Conservation (phyloP, 225 moss, liverwort and hornwort genomes). For the Neckera pumila region DNA sequence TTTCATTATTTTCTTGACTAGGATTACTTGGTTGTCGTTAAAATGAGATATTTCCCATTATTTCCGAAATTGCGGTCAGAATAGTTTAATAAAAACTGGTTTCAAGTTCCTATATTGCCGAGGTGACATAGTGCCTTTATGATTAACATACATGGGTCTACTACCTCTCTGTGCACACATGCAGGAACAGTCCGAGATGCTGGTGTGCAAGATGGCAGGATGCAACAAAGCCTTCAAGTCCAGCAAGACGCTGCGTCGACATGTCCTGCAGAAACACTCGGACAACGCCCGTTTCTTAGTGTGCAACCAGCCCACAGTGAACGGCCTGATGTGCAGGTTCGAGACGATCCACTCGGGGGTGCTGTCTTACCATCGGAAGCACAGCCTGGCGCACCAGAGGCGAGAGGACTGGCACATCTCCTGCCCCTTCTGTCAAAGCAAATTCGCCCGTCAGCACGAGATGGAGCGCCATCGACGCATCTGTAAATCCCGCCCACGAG, state of each 20-base stretch:
- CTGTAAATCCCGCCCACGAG: conserved; percentile 29
- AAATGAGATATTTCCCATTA: neutral
- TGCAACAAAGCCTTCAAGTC: conserved; percentile 58
- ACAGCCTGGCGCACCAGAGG: conserved; percentile 46
- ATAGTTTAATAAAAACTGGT: neutral
- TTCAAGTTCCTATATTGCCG: neutral
- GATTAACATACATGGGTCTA: neutral
- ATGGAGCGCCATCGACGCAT: conserved; percentile 57
- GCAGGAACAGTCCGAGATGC: conserved; percentile 40
- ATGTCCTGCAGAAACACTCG: conserved; percentile 44
- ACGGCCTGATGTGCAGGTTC: conserved; percentile 43
- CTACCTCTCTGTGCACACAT: neutral
- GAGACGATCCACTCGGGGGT: conserved; percentile 56
- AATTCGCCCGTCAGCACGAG: conserved; percentile 48
- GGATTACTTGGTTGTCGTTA: neutral
- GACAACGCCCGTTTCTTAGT: conserved; percentile 41
- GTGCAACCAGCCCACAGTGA: conserved; percentile 48
- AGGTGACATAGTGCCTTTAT: neutral
- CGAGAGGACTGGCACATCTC: conserved; percentile 54
- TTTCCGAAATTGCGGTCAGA: neutral
- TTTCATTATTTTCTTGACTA: neutral
- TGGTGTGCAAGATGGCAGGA: conserved; percentile 44
- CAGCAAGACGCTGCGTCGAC: conserved; percentile 47
- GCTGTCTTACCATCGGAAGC: conserved; percentile 47
- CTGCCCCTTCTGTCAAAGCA: conserved; percentile 51